Percentiles rank a stretch among this genome's conserved stretches.
Evolutionary conservation across 768 basidiomycete species (phyloP).

Genomic region (Russula vinacea): DNA sequence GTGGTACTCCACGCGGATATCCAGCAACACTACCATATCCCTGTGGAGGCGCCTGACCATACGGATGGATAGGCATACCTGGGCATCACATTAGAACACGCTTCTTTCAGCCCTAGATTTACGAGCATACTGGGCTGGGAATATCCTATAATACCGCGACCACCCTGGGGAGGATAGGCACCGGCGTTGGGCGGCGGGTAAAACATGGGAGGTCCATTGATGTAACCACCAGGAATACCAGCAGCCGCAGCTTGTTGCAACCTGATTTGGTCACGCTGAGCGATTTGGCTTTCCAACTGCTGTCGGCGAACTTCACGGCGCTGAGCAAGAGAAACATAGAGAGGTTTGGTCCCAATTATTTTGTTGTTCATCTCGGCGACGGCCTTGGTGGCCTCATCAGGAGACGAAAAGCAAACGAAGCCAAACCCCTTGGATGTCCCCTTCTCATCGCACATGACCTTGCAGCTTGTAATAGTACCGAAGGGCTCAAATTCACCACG

Average conservation of each 20-base stretch:
- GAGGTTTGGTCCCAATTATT: constrained; percentile 97
- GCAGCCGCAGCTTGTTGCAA: constrained; percentile 94
- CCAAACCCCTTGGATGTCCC: constrained; percentile 93
- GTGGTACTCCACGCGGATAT: constrained; percentile 59
- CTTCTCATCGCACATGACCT: constrained; percentile 99
- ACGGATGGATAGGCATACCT: constrained; percentile 76
- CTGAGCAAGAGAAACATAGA: constrained; percentile 98
- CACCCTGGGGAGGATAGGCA: constrained; percentile 73
- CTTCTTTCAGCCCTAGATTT: not conserved
- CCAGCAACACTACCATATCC: constrained; percentile 67
- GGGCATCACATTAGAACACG: constrained; percentile 56
- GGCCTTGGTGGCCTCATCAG: constrained; percentile 98
- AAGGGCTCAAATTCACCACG: constrained; percentile 95
- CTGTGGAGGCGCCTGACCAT: constrained; percentile 70
- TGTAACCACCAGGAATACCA: constrained; percentile 77
- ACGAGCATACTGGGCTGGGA: constrained; percentile 70
- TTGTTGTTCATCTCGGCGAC: constrained; percentile 99
- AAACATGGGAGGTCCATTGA: constrained; percentile 77
- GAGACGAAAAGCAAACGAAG: constrained; percentile 97
- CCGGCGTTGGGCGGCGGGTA: constrained; percentile 76
- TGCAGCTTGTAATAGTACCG: constrained; percentile 96
- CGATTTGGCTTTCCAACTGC: constrained; percentile 97
- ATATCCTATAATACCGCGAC: constrained; percentile 76
- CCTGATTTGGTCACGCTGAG: constrained; percentile 94
- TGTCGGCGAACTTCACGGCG: constrained; percentile 97